These are phyloP conservation scores for Erodium moschatum DNA, from an alignment of 441 rosid genomes.

Conservation along the genomic window DNA sequence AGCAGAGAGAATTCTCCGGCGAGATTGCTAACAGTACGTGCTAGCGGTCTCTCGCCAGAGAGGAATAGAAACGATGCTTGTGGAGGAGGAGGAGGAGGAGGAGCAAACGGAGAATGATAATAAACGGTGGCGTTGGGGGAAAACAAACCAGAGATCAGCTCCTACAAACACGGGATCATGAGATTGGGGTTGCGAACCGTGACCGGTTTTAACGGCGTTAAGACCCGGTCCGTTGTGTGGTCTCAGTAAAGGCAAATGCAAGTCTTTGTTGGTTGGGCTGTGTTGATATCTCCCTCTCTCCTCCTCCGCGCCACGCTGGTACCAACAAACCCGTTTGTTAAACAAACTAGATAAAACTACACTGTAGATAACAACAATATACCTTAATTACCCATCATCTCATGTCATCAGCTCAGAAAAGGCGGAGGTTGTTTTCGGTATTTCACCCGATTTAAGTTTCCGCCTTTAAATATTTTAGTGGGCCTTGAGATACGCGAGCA, in stretches of 20 bases:
- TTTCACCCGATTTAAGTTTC: too few relatives aligned
- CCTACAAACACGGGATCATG: constrained; percentile 26
- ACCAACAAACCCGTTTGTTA: background rate
- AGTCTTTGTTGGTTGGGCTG: constrained; percentile 3
- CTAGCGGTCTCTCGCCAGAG: constrained; percentile 35
- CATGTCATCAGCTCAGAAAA: too few relatives aligned
- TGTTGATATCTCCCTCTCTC: too few relatives aligned
- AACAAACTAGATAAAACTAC: background rate
- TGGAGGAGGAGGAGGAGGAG: too few relatives aligned
- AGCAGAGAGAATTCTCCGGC: constrained; percentile 29
- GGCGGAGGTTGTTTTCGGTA: too few relatives aligned
- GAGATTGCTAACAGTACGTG: constrained; percentile 21
- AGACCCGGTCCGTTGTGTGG: constrained; percentile 19
- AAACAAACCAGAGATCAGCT: constrained; percentile 17
- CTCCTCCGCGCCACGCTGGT: constrained; percentile 8
- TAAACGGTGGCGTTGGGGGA: background rate
- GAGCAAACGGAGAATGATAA: background rate
- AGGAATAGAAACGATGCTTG: constrained; percentile 16
- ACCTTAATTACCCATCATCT: too few relatives aligned
- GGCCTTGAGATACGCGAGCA: too few relatives aligned
- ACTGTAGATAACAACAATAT: too few relatives aligned
- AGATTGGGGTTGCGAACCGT: constrained; percentile 23
- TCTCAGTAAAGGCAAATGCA: constrained; percentile 12
- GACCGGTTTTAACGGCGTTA: constrained; percentile 31
- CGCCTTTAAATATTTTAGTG: too few relatives aligned